Evolutionary conservation across 2,329 filamentous ascomycete species (phyloP).

Genomic region (Aurifilum marmelostoma): DNA sequence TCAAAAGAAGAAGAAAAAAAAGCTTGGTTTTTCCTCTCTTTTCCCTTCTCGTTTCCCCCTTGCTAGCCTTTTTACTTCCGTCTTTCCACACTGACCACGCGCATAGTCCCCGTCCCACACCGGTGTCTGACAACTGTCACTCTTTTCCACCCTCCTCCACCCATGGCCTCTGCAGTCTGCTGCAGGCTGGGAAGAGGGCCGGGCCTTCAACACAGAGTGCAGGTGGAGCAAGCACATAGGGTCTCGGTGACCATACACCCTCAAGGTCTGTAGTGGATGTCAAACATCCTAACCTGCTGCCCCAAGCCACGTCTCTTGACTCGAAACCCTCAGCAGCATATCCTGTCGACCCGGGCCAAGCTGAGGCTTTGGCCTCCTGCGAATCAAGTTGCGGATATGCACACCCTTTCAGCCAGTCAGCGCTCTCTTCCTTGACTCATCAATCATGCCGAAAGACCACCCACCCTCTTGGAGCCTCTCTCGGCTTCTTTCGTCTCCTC

Average conservation of each 20-base stretch:
- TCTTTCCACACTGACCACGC: not conserved
- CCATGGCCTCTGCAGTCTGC: constrained; percentile 14
- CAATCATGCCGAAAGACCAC: not conserved
- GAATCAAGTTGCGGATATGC: not conserved
- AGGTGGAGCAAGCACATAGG: not conserved
- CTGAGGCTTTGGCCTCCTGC: not conserved
- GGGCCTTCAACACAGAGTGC: constrained; percentile 1
- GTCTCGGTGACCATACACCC: not conserved
- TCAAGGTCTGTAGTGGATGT: not conserved
- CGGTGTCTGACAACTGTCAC: no score
- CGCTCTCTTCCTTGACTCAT: not conserved
- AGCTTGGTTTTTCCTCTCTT: not conserved
- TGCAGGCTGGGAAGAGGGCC: constrained; percentile 17
- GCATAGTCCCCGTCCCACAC: not conserved
- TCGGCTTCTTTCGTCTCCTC: not conserved
- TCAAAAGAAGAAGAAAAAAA: no score
- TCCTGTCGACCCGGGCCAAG: not conserved
- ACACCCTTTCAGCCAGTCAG: not conserved
- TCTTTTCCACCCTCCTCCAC: no score
- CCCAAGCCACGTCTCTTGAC: not conserved
- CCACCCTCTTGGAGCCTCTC: not conserved
- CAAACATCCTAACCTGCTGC: not conserved
- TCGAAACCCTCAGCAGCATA: not conserved
- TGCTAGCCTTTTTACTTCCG: not conserved
- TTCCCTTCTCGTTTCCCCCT: not conserved